Evolutionary conservation across 208 protist genomes (phyloP), one percentile per base, ranked within the genome.

Genomic region (Vickermania spadyakhi): DNA sequence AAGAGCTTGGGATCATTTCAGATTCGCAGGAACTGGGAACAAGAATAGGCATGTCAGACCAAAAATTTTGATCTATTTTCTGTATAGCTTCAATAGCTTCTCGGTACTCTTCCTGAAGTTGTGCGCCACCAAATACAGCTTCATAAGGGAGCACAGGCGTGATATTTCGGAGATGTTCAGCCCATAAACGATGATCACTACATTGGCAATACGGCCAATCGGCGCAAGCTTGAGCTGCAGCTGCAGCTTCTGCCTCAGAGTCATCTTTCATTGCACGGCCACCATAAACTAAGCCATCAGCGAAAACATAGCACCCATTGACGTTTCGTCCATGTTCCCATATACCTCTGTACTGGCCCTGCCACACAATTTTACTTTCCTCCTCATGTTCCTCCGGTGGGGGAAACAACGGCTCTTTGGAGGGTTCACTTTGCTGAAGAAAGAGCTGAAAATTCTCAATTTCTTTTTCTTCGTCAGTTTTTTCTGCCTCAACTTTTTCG

Each of bases 161-260:
- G 31, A 95, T 75, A 50, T 91, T 85, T 3, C 79, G 73, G 52
- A 96, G 67, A 63, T 89, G 81, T 67, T 96, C 86, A 7, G 67
- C 67, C 82, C 84, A 96, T 22, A 96, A 63, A n/a, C 89, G 81
- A 22, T 76, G 84, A 62, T 96, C 89, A 25, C 74, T 74, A 28
- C 66, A 65, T 50, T 81, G 68, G 69, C 89, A 96, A 71, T 96
- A 93, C n/a, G 70, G 56, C 86, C 89, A 96, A 11, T 27, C 54
- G 28, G 49, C 1, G 25, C 23, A 42, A 18, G 51, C n/a, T 54
- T 30, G 56, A 27, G 11, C 58, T 21, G 28, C 50, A 30, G 61
- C 51, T 31, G 27, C 41, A 36, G 60, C 56, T 49, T 0, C 28
- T 25, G 41, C 45, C 22, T 42, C 23, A 49, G 18, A 56, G 41